Conservation (phyloP, 2,329 filamentous ascomycete species). For the Juglanconis sp. region DNA sequence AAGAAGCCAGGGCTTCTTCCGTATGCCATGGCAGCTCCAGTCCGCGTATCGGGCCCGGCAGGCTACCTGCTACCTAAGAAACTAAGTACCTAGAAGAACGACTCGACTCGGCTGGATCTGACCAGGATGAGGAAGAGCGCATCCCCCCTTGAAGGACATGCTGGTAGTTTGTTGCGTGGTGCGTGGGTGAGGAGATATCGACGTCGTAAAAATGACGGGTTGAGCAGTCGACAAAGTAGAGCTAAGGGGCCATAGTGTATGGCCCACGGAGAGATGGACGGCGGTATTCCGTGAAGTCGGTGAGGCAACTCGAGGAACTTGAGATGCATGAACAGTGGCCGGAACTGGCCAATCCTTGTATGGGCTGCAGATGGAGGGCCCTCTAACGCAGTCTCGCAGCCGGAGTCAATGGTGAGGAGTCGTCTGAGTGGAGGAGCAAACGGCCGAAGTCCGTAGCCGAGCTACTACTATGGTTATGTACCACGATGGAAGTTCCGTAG, state of each 20-base stretch:
- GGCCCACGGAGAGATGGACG: neutral
- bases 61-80: no score
- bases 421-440: constrained; percentile 22
- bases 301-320: constrained; percentile 33
- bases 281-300: constrained; percentile 36
- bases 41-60: no score
- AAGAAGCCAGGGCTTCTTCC: no score
- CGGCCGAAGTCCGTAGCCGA: neutral
- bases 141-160: no score
- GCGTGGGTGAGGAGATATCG: neutral
- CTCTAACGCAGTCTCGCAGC: constrained; percentile 25
- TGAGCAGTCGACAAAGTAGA: neutral
- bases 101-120: no score
- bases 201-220: neutral
- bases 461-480: no score
- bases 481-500: neutral
- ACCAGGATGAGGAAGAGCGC: no score
- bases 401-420: constrained; percentile 22
- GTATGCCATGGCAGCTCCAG: no score
- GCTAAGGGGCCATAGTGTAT: neutral
- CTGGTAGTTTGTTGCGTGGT: no score
- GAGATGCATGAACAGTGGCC: constrained; percentile 43
- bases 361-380: constrained; percentile 24
- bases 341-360: constrained; percentile 32
- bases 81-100: no score